A percentile compares a stretch with the other conserved stretches of the same genome.
Conservation (phyloP, 106 monocot genomes). For the Gastrodia elata region DNA sequence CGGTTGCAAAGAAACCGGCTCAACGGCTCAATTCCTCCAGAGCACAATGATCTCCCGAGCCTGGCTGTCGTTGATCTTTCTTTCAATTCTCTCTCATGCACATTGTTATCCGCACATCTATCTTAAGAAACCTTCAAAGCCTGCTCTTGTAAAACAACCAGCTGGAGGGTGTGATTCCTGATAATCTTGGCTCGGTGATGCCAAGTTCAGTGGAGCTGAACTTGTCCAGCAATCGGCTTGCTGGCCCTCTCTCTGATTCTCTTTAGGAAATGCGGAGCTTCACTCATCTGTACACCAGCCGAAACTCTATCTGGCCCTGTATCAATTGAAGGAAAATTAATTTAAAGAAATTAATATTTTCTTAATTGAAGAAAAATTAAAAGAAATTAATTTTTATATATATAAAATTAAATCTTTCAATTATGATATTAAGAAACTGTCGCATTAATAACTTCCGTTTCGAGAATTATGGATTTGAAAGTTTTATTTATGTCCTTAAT, state of each 20-base stretch:
- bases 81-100: constrained; percentile 58
- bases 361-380: too few relatives aligned
- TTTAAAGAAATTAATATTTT: too few relatives aligned
- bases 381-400: too few relatives aligned
- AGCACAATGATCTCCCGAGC: constrained; percentile 43
- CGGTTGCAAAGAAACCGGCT: constrained; percentile 64
- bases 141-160: constrained; percentile 66
- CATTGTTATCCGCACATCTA: constrained; percentile 17
- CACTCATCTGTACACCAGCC: constrained; percentile 63
- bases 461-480: too few relatives aligned
- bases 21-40: constrained; percentile 63
- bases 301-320: constrained; percentile 55
- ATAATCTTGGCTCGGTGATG: constrained; percentile 32
- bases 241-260: constrained; percentile 47
- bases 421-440: too few relatives aligned
- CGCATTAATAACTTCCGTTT: too few relatives aligned
- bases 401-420: too few relatives aligned
- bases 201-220: constrained; percentile 86
- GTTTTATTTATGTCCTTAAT: too few relatives aligned
- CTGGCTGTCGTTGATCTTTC: constrained; percentile 71
- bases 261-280: constrained; percentile 45
- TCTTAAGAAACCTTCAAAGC: constrained; percentile 63
- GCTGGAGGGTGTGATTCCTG: constrained; percentile 55
- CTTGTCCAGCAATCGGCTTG: constrained; percentile 60
- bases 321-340: too few relatives aligned